Base-by-base conservation (phyloP, 2,329 filamentous ascomycete genomes). In the Neofusicoccum sp. region DNA sequence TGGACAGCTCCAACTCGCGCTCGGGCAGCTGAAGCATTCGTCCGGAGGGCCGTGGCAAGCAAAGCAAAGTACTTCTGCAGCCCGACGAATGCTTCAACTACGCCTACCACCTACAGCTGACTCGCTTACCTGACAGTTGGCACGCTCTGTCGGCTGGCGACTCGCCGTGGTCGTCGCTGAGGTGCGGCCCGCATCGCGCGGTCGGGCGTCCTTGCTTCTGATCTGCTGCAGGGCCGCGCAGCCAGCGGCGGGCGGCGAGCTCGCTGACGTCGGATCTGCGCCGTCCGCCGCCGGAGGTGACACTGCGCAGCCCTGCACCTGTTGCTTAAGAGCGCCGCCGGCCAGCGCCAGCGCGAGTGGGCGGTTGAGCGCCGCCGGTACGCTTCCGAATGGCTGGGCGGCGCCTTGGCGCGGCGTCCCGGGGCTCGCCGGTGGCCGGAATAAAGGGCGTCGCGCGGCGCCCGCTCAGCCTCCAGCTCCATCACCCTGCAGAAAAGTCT, bases 171-270 rank as follows among this genome's bases (percentile, higher is more conserved):
- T n/a, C n/a, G n/a, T 43, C 38, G 41, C 51, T 56, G 51, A 56
- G 51, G 38, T 41, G 54, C 54, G 54, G 54, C 54, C 40, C 54
- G 54, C 40, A 47, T 28, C 53, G 53, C 26, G 48, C 48, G 53
- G 36, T 57, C 40, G 53, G 53, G 53, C 53, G 56, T 48, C 56
- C 56, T 58, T 58, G 56, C 56, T 58, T 58, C 33, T 48, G 57
- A 60, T 60, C 57, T 60, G 57, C 57, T 60, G 57, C 57, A 60
- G 57, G 57, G 57, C 57, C 31, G 40, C 47, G 47, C 36, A 43
- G 36, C 41, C 26, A 16, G 34, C 51, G 30, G 20, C 34, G 24
- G 12, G 34, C 11, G 34, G n/a, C 38, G 26, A 49, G 45, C 36
- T 54, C 38, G 9, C 53, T 57, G 54, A 45, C 31, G 54, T 45